phyloP scores from a whole-genome alignment of 257 asterid genomes.

The Solanum paucissectum region DNA sequence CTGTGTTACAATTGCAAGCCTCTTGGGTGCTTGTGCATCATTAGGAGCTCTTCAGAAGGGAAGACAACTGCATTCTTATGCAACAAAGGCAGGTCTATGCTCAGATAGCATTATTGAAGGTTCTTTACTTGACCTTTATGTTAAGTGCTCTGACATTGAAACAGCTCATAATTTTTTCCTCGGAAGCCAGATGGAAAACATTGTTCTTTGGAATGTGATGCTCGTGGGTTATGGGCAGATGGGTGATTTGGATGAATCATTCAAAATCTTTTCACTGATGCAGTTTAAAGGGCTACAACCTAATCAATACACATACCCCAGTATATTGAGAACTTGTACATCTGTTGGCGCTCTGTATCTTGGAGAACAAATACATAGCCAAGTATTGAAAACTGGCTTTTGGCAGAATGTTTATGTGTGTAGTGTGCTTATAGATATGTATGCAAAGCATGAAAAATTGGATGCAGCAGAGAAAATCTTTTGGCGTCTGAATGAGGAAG shows the following conservation, averaged over 20 bases:
- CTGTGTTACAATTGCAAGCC: constrained; percentile 68
- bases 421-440: constrained; percentile 87
- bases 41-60: constrained; percentile 57
- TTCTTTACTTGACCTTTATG: constrained; percentile 76
- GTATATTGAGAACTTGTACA: constrained; percentile 72
- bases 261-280: constrained; percentile 46
- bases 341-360: constrained; percentile 53
- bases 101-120: constrained; percentile 70
- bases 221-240: constrained; percentile 78
- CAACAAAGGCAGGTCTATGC: constrained; percentile 66
- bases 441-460: constrained; percentile 60
- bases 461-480: constrained; percentile 60
- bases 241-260: constrained; percentile 56
- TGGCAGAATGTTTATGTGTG: constrained; percentile 66
- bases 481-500: constrained; percentile 53
- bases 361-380: constrained; percentile 82
- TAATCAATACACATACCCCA: constrained; percentile 77
- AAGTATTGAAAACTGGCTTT: constrained; percentile 60
- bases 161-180: constrained; percentile 54
- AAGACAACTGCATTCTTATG: constrained; percentile 61
- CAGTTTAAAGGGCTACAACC: constrained; percentile 49
- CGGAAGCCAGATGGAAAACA: constrained; percentile 39
- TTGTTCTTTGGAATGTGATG: constrained; percentile 89
- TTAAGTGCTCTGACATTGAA: constrained; percentile 60
- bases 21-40: constrained; percentile 52